A percentile compares a stretch with the other conserved stretches of the same genome.
Conservation (phyloP, 2,329 filamentous ascomycete species). For the Hypoxylon sp. region DNA sequence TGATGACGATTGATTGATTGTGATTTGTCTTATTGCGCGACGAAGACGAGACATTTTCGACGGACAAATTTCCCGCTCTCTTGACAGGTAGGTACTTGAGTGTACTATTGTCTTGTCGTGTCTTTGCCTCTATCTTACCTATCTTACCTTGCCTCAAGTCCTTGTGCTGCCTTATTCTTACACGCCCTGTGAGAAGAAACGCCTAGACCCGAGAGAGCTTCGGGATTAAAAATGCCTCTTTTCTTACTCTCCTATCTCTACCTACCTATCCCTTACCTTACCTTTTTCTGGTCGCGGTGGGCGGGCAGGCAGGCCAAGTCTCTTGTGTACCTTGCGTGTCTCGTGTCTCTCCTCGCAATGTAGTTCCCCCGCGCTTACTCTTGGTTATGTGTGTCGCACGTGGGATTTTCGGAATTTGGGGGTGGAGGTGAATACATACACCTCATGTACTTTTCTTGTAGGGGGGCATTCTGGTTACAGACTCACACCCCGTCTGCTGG, state of each 20-base stretch:
- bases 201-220: no score
- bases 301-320: not conserved
- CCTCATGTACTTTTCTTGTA: not conserved
- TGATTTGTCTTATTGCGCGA: constrained; percentile 2
- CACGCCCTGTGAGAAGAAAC: not conserved
- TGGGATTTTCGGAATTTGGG: not conserved
- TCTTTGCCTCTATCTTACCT: not conserved
- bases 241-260: not conserved
- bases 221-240: constrained; percentile 1
- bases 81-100: constrained; percentile 19
- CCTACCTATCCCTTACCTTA: not conserved
- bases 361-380: not conserved
- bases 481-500: not conserved
- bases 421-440: not conserved
- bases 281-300: not conserved
- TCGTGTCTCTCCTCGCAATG: no score
- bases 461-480: not conserved
- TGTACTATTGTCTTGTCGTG: constrained; percentile 6
- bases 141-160: no score
- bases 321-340: no score
- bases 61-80: not conserved
- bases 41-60: constrained; percentile 4
- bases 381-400: not conserved
- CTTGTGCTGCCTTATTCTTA: not conserved
- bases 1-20: not conserved